A percentile compares a stretch with the other conserved stretches of the same genome.
Conservation (phyloP, 306 rosid species). For the Rosa persica region DNA sequence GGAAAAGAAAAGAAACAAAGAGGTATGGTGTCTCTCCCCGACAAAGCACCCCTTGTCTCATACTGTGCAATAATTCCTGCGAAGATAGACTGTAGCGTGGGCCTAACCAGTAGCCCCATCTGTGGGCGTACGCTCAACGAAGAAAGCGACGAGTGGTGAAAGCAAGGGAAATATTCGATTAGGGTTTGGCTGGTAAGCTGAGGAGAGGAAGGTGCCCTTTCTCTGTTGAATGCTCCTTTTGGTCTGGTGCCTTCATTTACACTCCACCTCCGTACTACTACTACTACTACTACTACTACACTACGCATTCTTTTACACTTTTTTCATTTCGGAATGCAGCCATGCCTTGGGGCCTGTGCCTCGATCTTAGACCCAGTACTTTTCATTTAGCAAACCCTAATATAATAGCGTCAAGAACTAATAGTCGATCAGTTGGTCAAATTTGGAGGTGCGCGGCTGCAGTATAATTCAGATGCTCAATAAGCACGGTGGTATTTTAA, state of each 20-base stretch:
- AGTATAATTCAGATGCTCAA: not conserved
- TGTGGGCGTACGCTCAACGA: not conserved
- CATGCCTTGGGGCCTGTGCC: not conserved
- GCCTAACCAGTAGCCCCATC: not conserved
- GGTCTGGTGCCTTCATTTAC: conserved; percentile 9
- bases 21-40: conserved; percentile 3
- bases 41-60: conserved; percentile 2
- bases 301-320: not conserved
- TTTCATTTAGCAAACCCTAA: not conserved
- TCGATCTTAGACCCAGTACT: not conserved
- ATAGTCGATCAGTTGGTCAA: not conserved
- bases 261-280: conserved; percentile 8
- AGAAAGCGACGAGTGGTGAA: conserved; percentile 4
- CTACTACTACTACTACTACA: not conserved
- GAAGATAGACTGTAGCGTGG: not conserved
- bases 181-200: not conserved
- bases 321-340: not conserved
- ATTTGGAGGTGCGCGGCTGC: not conserved
- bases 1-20: conserved; percentile 6
- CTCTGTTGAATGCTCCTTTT: conserved; percentile 4
- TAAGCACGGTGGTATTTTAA: no score
- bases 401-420: not conserved
- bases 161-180: not conserved
- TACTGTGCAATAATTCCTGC: not conserved
- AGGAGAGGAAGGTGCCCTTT: not conserved